phyloP scores from a whole-genome alignment of 164 flowering plant genomes.

The Berberis vulgaris region DNA sequence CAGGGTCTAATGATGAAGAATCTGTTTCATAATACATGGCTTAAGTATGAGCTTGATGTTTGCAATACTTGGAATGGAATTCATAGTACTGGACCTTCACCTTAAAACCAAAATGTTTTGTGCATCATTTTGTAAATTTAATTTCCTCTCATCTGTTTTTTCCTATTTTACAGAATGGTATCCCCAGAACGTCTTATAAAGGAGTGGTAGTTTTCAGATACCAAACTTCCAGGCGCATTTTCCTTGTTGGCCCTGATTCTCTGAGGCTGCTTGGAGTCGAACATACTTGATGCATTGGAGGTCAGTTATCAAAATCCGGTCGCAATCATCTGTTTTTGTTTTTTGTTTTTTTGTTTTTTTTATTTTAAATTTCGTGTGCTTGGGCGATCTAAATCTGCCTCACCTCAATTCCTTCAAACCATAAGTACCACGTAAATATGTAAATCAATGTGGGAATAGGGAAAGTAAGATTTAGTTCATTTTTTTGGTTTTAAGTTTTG shows the following conservation, averaged over 20 bases:
- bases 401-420: no score
- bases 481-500: no score
- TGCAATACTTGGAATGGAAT: no score
- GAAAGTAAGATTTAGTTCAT: no score
- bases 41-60: no score
- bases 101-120: not conserved
- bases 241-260: constrained; percentile 81
- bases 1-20: not conserved
- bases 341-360: no score
- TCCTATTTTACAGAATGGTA: constrained; percentile 57
- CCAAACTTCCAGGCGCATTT: constrained; percentile 57
- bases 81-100: no score
- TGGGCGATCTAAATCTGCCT: no score
- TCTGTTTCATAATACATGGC: not conserved
- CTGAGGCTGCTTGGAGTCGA: constrained; percentile 61
- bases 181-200: constrained; percentile 88
- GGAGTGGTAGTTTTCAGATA: constrained; percentile 82
- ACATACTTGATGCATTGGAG: constrained; percentile 23
- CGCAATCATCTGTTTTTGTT: no score
- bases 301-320: constrained; percentile 1
- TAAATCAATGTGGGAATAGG: no score
- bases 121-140: not conserved
- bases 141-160: not conserved
- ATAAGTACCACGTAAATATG: no score
- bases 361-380: no score